Percentiles rank a stretch among this genome's conserved stretches.
Evolutionary conservation across 148 eudicot species (phyloP).

Genomic region (Talinum fruticosum): DNA sequence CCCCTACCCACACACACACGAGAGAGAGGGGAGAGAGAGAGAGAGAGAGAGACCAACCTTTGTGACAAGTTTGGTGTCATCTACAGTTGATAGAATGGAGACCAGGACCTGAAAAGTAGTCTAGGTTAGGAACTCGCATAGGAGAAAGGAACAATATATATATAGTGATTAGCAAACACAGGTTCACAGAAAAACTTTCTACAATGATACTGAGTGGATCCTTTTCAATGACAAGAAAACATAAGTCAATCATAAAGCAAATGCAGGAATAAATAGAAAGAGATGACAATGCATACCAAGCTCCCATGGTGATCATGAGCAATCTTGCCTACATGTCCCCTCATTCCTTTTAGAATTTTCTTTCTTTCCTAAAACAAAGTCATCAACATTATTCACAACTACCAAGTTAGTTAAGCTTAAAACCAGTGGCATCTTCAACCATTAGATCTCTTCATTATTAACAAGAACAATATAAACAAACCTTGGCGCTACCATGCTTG

Average conservation of each 20-base stretch:
- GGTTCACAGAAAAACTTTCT: background rate
- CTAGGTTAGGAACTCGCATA: background rate
- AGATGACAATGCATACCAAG: conserved; percentile 67
- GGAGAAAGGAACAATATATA: background rate
- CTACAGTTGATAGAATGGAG: conserved; percentile 70
- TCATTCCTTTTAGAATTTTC: conserved; percentile 81
- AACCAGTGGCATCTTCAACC: background rate
- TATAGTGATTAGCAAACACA: background rate
- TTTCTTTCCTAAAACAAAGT: conserved; percentile 63
- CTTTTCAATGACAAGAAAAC: background rate
- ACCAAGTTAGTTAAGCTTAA: conserved; percentile 17
- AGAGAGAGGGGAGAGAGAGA: background rate
- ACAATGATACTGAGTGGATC: background rate
- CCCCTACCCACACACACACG: background rate
- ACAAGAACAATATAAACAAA: conserved; percentile 24
- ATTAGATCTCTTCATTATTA: background rate
- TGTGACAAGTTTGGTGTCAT: conserved; percentile 82
- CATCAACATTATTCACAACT: conserved; percentile 4
- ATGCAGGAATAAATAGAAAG: background rate
- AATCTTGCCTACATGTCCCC: conserved; percentile 63
- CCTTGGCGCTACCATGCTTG: conserved; percentile 95
- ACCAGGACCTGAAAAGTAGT: conserved; percentile 60
- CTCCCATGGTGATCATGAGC: conserved; percentile 67
- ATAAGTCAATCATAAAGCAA: background rate
- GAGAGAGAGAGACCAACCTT: conserved; percentile 46